A percentile compares a stretch with the other conserved stretches of the same genome.
Conservation (phyloP, 441 rosid genomes). For the Sinapis alba region DNA sequence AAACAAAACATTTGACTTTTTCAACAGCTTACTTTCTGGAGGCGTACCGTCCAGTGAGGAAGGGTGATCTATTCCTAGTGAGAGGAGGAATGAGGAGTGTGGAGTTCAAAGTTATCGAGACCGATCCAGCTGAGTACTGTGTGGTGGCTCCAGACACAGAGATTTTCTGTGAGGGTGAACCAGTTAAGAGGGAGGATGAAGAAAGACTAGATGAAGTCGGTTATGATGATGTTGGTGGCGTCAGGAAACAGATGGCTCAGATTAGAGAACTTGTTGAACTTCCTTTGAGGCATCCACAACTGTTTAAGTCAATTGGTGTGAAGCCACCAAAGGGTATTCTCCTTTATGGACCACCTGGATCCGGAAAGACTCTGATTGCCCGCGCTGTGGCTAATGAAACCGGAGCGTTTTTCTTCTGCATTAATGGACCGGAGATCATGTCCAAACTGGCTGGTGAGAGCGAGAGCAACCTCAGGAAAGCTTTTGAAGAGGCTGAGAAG, state of each 20-base stretch:
- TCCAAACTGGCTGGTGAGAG: conserved; percentile 72
- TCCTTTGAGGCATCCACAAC: conserved; percentile 68
- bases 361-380: conserved; percentile 66
- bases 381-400: conserved; percentile 71
- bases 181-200: conserved; percentile 65
- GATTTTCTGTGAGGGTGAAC: conserved; percentile 72
- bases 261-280: conserved; percentile 68
- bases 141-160: conserved; percentile 68
- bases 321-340: conserved; percentile 73
- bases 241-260: conserved; percentile 75
- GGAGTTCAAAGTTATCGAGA: conserved; percentile 50
- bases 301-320: conserved; percentile 69
- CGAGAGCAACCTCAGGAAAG: conserved; percentile 70
- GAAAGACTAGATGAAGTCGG: conserved; percentile 64
- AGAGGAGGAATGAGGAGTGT: background rate
- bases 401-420: conserved; percentile 69
- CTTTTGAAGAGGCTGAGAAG: conserved; percentile 72
- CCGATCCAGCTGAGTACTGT: conserved; percentile 63
- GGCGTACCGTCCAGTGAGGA: background rate
- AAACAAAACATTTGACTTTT: too few species aligned
- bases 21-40: background rate
- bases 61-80: background rate
- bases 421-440: conserved; percentile 73
- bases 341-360: conserved; percentile 68
- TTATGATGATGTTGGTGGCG: conserved; percentile 72